These are phyloP conservation scores for Tuber indicum DNA, from an alignment of 495 filamentous ascomycete genomes.

Conservation along the genomic window DNA sequence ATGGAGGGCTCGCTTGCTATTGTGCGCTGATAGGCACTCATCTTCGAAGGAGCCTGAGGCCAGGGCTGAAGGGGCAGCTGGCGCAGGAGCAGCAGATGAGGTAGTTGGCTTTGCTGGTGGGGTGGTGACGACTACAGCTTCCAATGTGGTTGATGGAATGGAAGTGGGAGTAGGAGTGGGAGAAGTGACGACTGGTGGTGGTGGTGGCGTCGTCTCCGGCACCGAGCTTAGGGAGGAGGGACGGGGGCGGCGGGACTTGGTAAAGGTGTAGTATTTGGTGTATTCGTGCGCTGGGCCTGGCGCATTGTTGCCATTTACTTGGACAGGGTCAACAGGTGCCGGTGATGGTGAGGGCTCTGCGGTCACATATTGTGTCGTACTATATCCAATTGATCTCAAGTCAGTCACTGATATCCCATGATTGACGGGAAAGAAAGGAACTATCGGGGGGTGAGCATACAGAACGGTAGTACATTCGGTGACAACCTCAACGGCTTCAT, in stretches of 20 bases:
- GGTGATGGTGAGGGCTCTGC: not conserved
- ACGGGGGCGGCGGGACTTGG: not conserved
- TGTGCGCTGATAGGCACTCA: slow-evolving; percentile 52
- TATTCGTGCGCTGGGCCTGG: not conserved
- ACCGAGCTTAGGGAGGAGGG: slow-evolving; percentile 5
- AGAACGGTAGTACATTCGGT: slow-evolving; percentile 24
- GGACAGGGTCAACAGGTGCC: not conserved
- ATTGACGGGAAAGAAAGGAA: not conserved
- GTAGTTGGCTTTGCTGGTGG: not conserved
- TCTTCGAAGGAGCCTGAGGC: slow-evolving; percentile 11
- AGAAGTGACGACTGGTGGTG: slow-evolving; percentile 1
- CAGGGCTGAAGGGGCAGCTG: not conserved
- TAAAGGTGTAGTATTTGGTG: not conserved
- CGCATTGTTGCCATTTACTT: not conserved
- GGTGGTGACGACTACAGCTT: not conserved
- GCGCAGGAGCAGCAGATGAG: not conserved
- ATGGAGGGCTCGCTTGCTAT: slow-evolving; percentile 79
- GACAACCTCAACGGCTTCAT: slow-evolving; percentile 8
- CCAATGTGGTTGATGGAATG: slow-evolving; percentile 7
- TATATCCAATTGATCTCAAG: not conserved
- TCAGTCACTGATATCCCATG: not conserved
- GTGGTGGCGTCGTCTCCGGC: not conserved
- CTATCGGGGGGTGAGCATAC: slow-evolving; percentile 19
- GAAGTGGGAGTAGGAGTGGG: slow-evolving; percentile 4
- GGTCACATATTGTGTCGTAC: slow-evolving; percentile 19